Base-by-base conservation (phyloP, 75 land plant species). In the Ceratopteris richardii region DNA sequence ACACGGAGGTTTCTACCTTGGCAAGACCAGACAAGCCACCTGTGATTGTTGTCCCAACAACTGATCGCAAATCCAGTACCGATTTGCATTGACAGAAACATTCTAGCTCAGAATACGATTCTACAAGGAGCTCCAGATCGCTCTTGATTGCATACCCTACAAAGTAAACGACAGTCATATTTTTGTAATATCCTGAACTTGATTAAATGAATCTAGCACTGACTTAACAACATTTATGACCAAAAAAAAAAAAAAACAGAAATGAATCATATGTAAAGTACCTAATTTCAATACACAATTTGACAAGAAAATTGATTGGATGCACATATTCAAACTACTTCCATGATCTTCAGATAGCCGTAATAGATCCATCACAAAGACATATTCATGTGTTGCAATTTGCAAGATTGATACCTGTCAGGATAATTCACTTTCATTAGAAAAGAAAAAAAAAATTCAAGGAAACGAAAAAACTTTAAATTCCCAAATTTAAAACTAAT, bases 1-100 rank as follows among this genome's bases (percentile, higher is more conserved):
- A n/a, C n/a, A n/a, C n/a, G n/a, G n/a, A n/a, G n/a, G n/a, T 1
- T 47, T 54, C 21, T 57, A 82, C 90, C 86, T 82, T 51, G 1
- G 86, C 71, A 44, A 82, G 76, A 1, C 86, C 90, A 44, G 83
- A 79, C 2, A 86, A 69, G 48, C 90, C 90, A 46, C 90, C 90
- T 14, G 59, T 65, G 27, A 60, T 60, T 13, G 70, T 73, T 30
- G 6, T 54, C 24, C 77, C 77, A 76, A 71, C 79, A 51, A 86
- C 21, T 33, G 70, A 70, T 42, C 82, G 86, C 47, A 86, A 63
- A 55, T 86, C 90, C 4, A 86, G 74, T 41, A 82, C 51, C 75
- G 84, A 73, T 20, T 71, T 76, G 66, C 66, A 86, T 36, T 66
- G 68, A 51, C 69, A 71, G 53, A 86, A 86, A 48, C 83, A 82